Evolutionary conservation across 202 grass and related monocot species (phyloP), one percentile per base, ranked within the genome.

Genomic region (Eragrostis tef): DNA sequence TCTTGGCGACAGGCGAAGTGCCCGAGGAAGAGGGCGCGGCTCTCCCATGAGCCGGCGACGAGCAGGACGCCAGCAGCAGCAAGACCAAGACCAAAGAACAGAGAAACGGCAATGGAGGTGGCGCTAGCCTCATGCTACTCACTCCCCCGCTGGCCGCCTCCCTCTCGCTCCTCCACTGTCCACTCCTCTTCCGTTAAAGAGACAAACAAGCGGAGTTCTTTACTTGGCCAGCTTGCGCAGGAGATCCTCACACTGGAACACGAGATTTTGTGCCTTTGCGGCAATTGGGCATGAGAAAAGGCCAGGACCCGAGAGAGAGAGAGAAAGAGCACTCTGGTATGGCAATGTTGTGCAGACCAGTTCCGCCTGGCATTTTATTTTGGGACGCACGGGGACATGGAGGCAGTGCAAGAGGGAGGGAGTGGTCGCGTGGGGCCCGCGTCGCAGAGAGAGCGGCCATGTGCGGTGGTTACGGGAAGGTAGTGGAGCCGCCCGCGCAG

Each of bases 11-110:
- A 17, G 78, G 19, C 56, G 71, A 20, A 7, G 17, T 43, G 7
- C 48, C 49, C 46, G 90, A 60, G 21, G 79, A 79, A 56, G 77
- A 75, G 6, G 77, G 77, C 6, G 76, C 67, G 36, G 34, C 36
- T 67, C 84, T 87, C 29, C 56, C 92, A 71, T 84, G 51, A 19
- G 84, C 76, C 42, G 65, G 6, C 39, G 77, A 54, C 19, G 77
- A 53, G 64, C 47, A 74, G 12, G 26, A 77, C 0, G 29, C 49
- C 41, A 81, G 49, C 48, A 89, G 27, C 39, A 85, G 52, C 34
- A 82, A 11, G 6, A 15, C 16, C 11, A 68, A 6, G 65, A 65
- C 0, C 56, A 29, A 17, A 1, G 26, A 73, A 57, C 68, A 13
- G 44, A 17, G 19, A 1, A 53, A 20, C 67, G 52, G 68, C 51